Percentiles rank a stretch among this genome's conserved stretches.
Evolutionary conservation across 495 filamentous ascomycete species (phyloP).

Genomic region (Talaromyces adpressus): DNA sequence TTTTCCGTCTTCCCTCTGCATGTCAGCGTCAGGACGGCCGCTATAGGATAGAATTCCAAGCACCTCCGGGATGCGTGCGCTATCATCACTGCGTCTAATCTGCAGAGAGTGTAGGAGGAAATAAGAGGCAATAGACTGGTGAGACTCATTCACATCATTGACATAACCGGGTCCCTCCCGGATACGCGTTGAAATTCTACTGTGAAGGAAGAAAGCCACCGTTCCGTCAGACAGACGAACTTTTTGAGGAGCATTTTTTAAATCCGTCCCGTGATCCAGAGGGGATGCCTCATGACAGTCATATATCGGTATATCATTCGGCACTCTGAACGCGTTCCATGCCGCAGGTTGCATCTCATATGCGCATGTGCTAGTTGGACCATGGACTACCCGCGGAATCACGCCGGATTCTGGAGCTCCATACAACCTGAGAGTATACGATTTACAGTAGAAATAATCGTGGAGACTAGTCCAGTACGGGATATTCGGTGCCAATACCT

Average conservation of each 20-base stretch:
- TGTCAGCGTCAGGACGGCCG: neutral
- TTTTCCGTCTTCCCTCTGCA: neutral
- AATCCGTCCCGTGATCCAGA: neutral
- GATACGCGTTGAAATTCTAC: neutral
- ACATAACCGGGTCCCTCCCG: neutral
- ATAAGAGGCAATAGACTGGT: neutral
- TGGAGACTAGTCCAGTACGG: neutral
- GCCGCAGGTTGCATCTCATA: constrained; percentile 1
- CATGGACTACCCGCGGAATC: neutral
- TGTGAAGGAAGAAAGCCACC: neutral
- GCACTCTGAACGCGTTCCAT: neutral
- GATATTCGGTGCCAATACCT: neutral
- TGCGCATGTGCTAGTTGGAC: neutral
- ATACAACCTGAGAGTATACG: neutral
- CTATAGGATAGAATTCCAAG: neutral
- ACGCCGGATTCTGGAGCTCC: neutral
- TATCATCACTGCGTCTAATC: neutral
- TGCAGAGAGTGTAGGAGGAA: constrained; percentile 2
- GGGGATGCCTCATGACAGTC: neutral
- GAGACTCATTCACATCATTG: neutral
- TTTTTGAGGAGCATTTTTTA: neutral
- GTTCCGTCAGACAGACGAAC: constrained; percentile 1
- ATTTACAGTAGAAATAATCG: neutral
- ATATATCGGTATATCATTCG: constrained; percentile 3
- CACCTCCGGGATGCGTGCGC: neutral